A percentile compares a stretch with the other conserved stretches of the same genome.
Evolutionary conservation across 2,329 filamentous ascomycete species (phyloP).

Genomic region (Aureobasidium lini): DNA sequence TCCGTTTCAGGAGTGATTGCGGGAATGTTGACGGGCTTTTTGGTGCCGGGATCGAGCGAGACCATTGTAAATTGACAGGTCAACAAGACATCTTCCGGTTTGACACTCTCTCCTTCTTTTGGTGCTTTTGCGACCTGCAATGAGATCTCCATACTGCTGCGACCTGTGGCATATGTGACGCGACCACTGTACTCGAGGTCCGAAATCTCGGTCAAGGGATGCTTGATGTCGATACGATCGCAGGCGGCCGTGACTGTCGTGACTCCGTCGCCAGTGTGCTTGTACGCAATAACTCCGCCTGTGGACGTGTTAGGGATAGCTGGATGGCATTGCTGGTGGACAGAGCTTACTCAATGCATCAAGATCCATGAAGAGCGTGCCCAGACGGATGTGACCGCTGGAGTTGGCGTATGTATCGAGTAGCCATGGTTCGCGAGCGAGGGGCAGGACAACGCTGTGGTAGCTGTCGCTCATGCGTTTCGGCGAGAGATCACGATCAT

Average conservation of each 20-base stretch:
- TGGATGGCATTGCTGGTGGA: too few relatives aligned
- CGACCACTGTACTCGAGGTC: conserved; percentile 66
- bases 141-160: conserved; percentile 67
- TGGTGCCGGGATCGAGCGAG: conserved; percentile 60
- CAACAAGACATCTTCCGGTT: conserved; percentile 56
- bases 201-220: conserved; percentile 68
- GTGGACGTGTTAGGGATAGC: conserved; percentile 31
- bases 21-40: conserved; percentile 56
- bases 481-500: conserved; percentile 52
- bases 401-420: conserved; percentile 72
- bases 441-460: conserved; percentile 59
- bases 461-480: conserved; percentile 67
- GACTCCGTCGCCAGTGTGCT: conserved; percentile 58
- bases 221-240: conserved; percentile 59
- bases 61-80: conserved; percentile 76
- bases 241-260: conserved; percentile 58
- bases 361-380: conserved; percentile 71
- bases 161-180: conserved; percentile 64
- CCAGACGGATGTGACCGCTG: conserved; percentile 65
- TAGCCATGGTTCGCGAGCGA: conserved; percentile 68
- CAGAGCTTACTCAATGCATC: conserved; percentile 49
- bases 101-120: conserved; percentile 47
- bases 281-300: conserved; percentile 63
- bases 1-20: conserved; percentile 55
- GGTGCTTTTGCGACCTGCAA: conserved; percentile 65